phyloP scores from a whole-genome alignment of 306 rosid species.

The Phaseolus lunatus region DNA sequence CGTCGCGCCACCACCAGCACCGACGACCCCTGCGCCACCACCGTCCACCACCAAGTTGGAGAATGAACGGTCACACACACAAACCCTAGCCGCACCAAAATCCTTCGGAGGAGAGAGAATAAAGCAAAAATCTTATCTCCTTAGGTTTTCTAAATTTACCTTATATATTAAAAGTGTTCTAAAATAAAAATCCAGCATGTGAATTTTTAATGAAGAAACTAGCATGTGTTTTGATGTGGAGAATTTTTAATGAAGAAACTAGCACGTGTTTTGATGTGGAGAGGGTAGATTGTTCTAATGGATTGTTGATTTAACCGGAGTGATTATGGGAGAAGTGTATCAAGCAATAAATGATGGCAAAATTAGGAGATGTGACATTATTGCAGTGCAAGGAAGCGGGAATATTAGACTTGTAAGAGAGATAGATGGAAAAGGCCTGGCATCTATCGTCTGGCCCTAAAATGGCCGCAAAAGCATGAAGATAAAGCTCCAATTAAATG shows the following conservation, averaged over 20 bases:
- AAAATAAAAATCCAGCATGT: too few relatives aligned
- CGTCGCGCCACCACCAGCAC: too few relatives aligned
- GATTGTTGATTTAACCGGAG: neutral
- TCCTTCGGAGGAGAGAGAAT: too few relatives aligned
- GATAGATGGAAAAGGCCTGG: slow-evolving; percentile 40
- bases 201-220: too few relatives aligned
- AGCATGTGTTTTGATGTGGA: too few relatives aligned
- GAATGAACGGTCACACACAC: too few relatives aligned
- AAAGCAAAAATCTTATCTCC: too few relatives aligned
- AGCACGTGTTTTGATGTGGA: neutral
- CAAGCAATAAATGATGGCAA: neutral
- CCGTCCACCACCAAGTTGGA: too few relatives aligned
- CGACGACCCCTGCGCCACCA: too few relatives aligned
- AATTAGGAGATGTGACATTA: slow-evolving; percentile 25
- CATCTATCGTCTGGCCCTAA: slow-evolving; percentile 49
- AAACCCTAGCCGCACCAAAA: too few relatives aligned
- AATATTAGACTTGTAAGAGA: slow-evolving; percentile 46
- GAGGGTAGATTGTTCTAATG: neutral
- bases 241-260: neutral
- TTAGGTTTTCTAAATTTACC: too few relatives aligned
- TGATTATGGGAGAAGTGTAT: slow-evolving; percentile 11
- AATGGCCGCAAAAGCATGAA: slow-evolving; percentile 48
- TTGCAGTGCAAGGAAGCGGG: slow-evolving; percentile 36
- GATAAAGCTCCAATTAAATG: slow-evolving; percentile 29
- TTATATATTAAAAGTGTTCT: too few relatives aligned